phyloP scores from a whole-genome alignment of 768 basidiomycete genomes.

The Russula vinacea region DNA sequence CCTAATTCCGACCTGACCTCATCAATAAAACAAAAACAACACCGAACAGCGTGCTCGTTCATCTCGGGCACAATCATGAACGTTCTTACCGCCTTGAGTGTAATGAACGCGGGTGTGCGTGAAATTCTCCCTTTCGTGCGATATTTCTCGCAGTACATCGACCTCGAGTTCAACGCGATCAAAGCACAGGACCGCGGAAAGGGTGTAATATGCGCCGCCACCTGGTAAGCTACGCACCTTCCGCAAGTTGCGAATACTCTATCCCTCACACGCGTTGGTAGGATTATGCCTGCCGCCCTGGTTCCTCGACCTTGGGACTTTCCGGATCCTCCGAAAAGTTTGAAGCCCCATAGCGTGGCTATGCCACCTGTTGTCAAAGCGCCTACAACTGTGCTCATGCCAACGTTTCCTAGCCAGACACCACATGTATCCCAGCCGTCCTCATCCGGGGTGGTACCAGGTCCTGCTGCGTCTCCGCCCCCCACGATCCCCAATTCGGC shows the following conservation, averaged over 20 bases:
- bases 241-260: too few species aligned
- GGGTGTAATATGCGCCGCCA: slow-evolving; percentile 85
- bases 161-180: slow-evolving; percentile 70
- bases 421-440: neutral
- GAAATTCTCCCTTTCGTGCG: slow-evolving; percentile 84
- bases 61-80: slow-evolving; percentile 63
- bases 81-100: slow-evolving; percentile 67
- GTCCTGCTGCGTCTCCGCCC: slow-evolving; percentile 9
- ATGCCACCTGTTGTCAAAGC: slow-evolving; percentile 2
- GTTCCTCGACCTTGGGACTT: slow-evolving; percentile 82
- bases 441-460: slow-evolving; percentile 15
- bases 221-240: slow-evolving; percentile 53
- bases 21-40: neutral
- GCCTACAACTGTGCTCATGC: neutral
- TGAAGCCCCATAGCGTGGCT: slow-evolving; percentile 7
- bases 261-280: slow-evolving; percentile 31
- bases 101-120: slow-evolving; percentile 69
- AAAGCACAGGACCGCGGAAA: slow-evolving; percentile 59
- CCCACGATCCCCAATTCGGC: slow-evolving; percentile 8
- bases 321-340: slow-evolving; percentile 37
- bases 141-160: slow-evolving; percentile 75
- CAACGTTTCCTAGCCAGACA: neutral
- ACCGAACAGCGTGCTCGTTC: slow-evolving; percentile 49
- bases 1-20: neutral
- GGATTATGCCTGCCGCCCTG: slow-evolving; percentile 78